Base-by-base conservation (phyloP, 164 flowering plant genomes). In the Macadamia integrifolia region DNA sequence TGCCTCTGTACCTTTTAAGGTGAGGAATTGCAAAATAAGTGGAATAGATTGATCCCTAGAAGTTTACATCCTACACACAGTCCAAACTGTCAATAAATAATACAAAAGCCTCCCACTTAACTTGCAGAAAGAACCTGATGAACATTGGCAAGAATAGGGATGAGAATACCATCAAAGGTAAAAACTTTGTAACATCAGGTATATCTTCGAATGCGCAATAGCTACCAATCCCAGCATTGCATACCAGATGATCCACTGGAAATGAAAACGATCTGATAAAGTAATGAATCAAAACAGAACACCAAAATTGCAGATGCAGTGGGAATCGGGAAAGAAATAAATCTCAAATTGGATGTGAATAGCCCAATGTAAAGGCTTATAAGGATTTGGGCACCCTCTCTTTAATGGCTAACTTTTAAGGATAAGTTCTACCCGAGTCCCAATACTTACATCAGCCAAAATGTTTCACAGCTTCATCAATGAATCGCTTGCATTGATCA, bases 401-500 rank as follows among this genome's bases (percentile, higher is more conserved):
- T 23, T 23, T 23, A 23, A 23, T 23, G 23, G 0, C 23, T 23
- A 23, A 0, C 23, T 0, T 23, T 23, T 23, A 23, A 23, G 23
- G 23, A 23, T 23, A 0, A 23, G 23, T 23, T n/a, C n/a, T n/a
- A n/a, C n/a, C n/a, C n/a, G n/a, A n/a, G n/a, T 23, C 23, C 23
- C 7, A 11, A 12, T 10, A 67, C 85, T 83, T 77, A 85, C 96
- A 48, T 57, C 72, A 68, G 0, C 87, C 87, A 61, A 83, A 90
- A 62, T 81, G 86, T 44, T 73, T 60, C 0, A 84, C 66, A 0
- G 90, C 68, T 61, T 78, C 78, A 17, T 80, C 76, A 9, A 88
- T 67, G 11, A 81, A 62, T 18, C 81, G 43, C 64, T 77, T 72
- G 60, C 87, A 84, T n/a, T 85, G 84, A 12, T 84, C 80, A 0